Evolutionary conservation across 768 basidiomycete species (phyloP), one percentile per base, ranked within the genome.

Genomic region (Crucibulum laeve): DNA sequence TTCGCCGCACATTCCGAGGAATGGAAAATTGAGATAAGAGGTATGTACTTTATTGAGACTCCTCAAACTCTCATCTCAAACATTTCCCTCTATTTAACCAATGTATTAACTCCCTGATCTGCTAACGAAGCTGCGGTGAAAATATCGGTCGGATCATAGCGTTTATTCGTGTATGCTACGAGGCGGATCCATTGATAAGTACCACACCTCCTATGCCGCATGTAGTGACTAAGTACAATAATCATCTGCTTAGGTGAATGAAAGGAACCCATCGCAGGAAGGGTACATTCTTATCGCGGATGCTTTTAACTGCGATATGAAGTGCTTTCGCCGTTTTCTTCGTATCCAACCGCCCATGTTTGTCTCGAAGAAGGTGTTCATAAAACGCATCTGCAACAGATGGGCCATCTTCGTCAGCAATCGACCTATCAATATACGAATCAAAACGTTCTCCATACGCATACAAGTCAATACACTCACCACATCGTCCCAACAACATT

Each of bases 401-500:
- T 4, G 46, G 47, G 10, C 48, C 47, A 44, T 52, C 55, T 22
- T 40, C 11, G 32, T 56, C 53, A 26, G 30, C 21, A 35, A 53
- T 53, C 5, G 45, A 42, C 54, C 51, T 37, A n/a, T 19, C 14
- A 37, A n/a, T n/a, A n/a, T n/a, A n/a, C n/a, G n/a, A n/a, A n/a
- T 37, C 10, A 3, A 13, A 14, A n/a, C 5, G 19, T 37, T 11
- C 24, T 23, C 6, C 15, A 14, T 13, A 32, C 18, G 14, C 14
- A 8, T 3, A 28, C 33, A 8, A 7, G 5, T 40, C n/a, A n/a
- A n/a, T n/a, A n/a, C 24, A 62, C 60, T 21, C 49, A 54, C 66
- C 68, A 68, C 59, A 69, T 60, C 17, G 67, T 68, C 3, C 49
- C 64, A 18, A 69, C 45, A 3, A 56, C 52, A 25, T 54, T 54